Evolutionary conservation across 805 yeast genomes (phyloP), one percentile per base, ranked within the genome.

Genomic region (Candida wancherniae): DNA sequence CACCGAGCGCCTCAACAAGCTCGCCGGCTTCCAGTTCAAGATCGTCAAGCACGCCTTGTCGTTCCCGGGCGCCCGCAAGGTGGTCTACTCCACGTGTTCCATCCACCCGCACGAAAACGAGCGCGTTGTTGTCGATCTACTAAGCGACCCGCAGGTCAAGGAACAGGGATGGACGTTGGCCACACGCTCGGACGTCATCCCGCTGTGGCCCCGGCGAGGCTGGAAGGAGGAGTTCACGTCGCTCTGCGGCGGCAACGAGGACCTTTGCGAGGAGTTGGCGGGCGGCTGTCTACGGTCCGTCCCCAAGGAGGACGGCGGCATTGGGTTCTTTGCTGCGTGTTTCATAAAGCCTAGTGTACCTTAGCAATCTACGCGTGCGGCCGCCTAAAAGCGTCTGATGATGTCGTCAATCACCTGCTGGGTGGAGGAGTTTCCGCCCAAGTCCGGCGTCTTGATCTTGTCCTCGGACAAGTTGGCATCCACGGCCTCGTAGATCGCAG

Each of bases 281-380:
- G 86, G 79, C 1, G 90, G 92, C 0, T 88, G 97, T 59, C 77
- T 92, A 0, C 68, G 99, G 44, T 82, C 88, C 0, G 59, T 78
- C 24, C 95, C 97, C 1, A 80, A 76, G 39, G 81, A 73, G 25
- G 98, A 92, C 54, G 98, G 97, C 18, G 98, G 98, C n/a, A 92
- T 92, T 47, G 99, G 99, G 0, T 92, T 92, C 53, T 92, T 92
- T 58, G 97, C 97, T 0, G 97, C 88, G 1, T 80, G 92, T 34
- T 90, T 92, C 53, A 83, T 84, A 41, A 69, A 47, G 15, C n/a
- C n/a, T n/a, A n/a, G n/a, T n/a, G n/a, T n/a, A n/a, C n/a, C n/a
- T n/a, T n/a, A n/a, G n/a, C n/a, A n/a, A n/a, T n/a, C n/a, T n/a
- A n/a, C n/a, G n/a, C n/a, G n/a, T n/a, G n/a, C n/a, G 15, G 6